Conservation (phyloP, 306 rosid species). For the Prunus fruticosa region DNA sequence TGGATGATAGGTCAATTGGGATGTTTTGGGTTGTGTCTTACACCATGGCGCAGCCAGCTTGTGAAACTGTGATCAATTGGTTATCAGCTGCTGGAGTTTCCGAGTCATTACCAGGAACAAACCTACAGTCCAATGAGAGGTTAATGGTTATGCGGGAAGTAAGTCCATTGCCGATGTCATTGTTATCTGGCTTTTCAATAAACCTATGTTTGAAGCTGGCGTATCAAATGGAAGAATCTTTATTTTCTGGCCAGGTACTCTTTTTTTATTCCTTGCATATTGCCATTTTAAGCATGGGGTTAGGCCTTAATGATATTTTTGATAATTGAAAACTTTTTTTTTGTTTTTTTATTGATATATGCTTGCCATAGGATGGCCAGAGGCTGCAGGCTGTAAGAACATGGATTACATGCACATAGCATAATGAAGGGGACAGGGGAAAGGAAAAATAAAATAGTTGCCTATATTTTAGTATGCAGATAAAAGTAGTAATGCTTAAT, state of each 20-base stretch:
- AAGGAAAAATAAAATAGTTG: background rate
- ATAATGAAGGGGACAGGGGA: background rate
- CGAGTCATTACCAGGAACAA: slow-evolving; percentile 59
- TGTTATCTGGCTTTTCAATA: slow-evolving; percentile 88
- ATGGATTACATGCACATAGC: background rate
- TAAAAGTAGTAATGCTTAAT: background rate
- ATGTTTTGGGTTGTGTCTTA: slow-evolving; percentile 99
- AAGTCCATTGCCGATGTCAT: slow-evolving; percentile 90
- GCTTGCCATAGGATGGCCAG: background rate
- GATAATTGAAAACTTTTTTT: background rate
- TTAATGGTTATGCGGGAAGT: slow-evolving; percentile 80
- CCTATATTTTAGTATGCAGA: background rate
- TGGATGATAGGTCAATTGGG: slow-evolving; percentile 98
- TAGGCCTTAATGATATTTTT: background rate
- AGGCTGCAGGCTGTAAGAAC: slow-evolving; percentile 1
- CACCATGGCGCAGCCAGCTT: slow-evolving; percentile 98
- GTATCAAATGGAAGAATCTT: slow-evolving; percentile 84
- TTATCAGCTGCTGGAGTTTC: slow-evolving; percentile 65
- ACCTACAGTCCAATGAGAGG: slow-evolving; percentile 71
- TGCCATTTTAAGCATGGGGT: background rate
- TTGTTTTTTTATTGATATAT: background rate
- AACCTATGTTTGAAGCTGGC: slow-evolving; percentile 87
- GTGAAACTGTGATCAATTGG: slow-evolving; percentile 92
- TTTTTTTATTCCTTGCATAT: background rate
- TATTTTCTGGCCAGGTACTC: slow-evolving; percentile 80